A percentile compares a stretch with the other conserved stretches of the same genome.
These are phyloP conservation scores for Pseudozyma pruni DNA, from an alignment of 1,284 basidiomycete species.

Conservation along the genomic window DNA sequence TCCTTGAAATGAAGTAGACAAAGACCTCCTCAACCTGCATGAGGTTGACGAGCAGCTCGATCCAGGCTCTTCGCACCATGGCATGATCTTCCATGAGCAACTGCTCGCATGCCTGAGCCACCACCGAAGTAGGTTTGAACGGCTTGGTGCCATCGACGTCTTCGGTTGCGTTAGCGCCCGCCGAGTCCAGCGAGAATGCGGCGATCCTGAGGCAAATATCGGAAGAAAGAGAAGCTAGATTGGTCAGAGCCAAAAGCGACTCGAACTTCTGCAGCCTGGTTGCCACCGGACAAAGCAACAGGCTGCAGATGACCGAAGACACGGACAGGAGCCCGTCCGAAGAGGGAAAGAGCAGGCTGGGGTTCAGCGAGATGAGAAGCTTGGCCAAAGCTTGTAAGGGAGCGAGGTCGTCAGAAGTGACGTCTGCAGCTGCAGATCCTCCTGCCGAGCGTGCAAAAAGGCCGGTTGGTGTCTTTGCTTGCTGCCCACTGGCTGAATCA, in stretches of 20 bases:
- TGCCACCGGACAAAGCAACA: slow-evolving; percentile 68
- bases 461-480: background rate
- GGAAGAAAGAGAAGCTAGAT: slow-evolving; percentile 77
- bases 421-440: background rate
- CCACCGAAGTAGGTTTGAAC: slow-evolving; percentile 20
- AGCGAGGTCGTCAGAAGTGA: slow-evolving; percentile 72
- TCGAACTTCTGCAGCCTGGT: slow-evolving; percentile 88
- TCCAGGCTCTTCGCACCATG: slow-evolving; percentile 84
- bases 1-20: slow-evolving; percentile 12
- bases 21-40: slow-evolving; percentile 77
- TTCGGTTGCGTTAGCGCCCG: background rate
- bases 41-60: slow-evolving; percentile 93
- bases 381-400: slow-evolving; percentile 90
- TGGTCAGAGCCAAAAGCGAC: slow-evolving; percentile 92
- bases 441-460: slow-evolving; percentile 12
- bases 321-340: slow-evolving; percentile 22
- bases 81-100: slow-evolving; percentile 81
- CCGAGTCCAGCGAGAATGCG: slow-evolving; percentile 11
- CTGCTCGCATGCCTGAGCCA: slow-evolving; percentile 66
- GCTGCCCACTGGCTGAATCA: background rate
- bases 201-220: slow-evolving; percentile 68
- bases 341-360: slow-evolving; percentile 83
- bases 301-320: slow-evolving; percentile 32
- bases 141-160: background rate
- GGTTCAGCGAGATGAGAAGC: slow-evolving; percentile 88